phyloP scores from a whole-genome alignment of 495 filamentous ascomycete species.

The Neurospora sp. region DNA sequence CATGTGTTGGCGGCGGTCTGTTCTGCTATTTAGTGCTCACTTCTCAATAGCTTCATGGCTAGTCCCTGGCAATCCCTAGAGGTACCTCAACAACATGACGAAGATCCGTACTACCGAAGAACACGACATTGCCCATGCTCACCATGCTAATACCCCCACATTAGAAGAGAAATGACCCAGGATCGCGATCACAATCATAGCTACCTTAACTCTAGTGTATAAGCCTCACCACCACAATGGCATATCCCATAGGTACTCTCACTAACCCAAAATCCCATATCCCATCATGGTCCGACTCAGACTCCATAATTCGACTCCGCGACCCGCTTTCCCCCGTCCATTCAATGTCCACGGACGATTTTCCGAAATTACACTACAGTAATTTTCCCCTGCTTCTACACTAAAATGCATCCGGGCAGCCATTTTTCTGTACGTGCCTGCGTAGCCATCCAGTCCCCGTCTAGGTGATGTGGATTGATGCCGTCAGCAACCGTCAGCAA shows the following conservation, averaged over 20 bases:
- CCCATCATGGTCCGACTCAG: background rate
- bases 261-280: background rate
- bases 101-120: background rate
- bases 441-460: no score
- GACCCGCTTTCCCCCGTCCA: background rate
- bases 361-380: background rate
- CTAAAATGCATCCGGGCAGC: no score
- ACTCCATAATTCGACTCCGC: background rate
- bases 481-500: no score
- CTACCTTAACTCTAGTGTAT: background rate
- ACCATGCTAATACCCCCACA: background rate
- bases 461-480: no score
- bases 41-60: background rate
- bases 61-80: background rate
- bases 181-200: background rate
- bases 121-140: background rate
- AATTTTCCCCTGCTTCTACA: no score
- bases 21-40: background rate
- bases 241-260: background rate
- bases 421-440: no score
- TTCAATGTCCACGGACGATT: background rate
- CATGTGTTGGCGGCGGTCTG: background rate
- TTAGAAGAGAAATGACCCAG: background rate
- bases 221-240: background rate
- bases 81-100: background rate